A percentile compares a stretch with the other conserved stretches of the same genome.
These are phyloP conservation scores for Boletus edulis DNA, from an alignment of 768 basidiomycete species.

Conservation along the genomic window DNA sequence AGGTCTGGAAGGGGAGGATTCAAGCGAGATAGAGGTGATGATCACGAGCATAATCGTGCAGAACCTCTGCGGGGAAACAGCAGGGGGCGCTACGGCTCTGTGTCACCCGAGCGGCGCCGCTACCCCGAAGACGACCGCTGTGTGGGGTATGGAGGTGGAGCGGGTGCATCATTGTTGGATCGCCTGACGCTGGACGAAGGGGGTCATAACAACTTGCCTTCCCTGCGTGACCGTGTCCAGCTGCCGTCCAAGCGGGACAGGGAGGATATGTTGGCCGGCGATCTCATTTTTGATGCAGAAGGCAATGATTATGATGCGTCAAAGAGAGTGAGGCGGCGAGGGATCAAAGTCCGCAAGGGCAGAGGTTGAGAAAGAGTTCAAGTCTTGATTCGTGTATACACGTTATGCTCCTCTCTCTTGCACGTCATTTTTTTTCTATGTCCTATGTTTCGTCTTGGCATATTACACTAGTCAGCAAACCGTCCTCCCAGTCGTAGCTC, in stretches of 20 bases:
- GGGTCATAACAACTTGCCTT: conserved; percentile 11
- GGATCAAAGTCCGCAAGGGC: conserved; percentile 21
- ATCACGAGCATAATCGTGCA: conserved; percentile 17
- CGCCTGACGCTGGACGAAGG: conserved; percentile 32
- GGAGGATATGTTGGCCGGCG: conserved; percentile 26
- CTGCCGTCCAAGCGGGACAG: conserved; percentile 31
- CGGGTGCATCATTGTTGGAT: conserved; percentile 38
- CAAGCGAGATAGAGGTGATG: conserved; percentile 22
- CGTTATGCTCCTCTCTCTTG: neutral
- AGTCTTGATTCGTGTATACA: neutral
- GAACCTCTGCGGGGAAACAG: conserved; percentile 19
- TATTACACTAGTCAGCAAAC: conserved; percentile 1
- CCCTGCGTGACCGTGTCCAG: conserved; percentile 40
- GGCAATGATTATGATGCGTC: conserved; percentile 22
- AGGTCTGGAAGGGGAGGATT: conserved; percentile 13
- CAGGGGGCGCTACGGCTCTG: neutral
- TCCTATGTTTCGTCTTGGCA: neutral
- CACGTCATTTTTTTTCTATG: neutral
- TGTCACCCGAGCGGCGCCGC: conserved; percentile 19
- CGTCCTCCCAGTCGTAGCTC: conserved; percentile 1
- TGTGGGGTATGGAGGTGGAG: neutral
- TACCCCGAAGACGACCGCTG: conserved; percentile 14
- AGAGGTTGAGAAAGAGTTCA: conserved; percentile 9
- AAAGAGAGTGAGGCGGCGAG: conserved; percentile 24
- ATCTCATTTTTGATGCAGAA: conserved; percentile 12